Evolutionary conservation across 208 protist species (phyloP).

Genomic region (Trypanosoma mega): DNA sequence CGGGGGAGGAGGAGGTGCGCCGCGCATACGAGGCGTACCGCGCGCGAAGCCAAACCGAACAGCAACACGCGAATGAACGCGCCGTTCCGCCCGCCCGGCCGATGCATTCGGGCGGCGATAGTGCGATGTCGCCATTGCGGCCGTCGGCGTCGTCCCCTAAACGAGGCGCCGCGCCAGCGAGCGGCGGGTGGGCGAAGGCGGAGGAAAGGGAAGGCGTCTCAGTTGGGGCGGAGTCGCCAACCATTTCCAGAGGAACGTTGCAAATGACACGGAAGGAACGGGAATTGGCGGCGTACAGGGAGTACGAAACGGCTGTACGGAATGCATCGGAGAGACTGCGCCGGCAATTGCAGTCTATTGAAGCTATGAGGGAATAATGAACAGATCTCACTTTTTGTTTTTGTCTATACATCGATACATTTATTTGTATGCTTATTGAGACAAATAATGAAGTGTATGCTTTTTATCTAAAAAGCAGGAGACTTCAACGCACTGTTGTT

Average conservation of each 20-base stretch:
- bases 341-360: conserved; percentile 9
- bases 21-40: conserved; percentile 37
- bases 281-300: conserved; percentile 13
- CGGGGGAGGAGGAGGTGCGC: conserved; percentile 24
- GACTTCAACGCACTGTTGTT: too few relatives aligned
- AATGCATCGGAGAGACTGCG: conserved; percentile 6
- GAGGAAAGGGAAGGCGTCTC: not conserved
- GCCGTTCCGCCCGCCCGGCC: too few relatives aligned
- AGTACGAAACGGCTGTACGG: conserved; percentile 13
- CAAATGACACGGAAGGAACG: not conserved
- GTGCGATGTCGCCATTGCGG: too few relatives aligned
- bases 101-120: too few relatives aligned
- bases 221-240: not conserved
- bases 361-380: not conserved
- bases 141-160: too few relatives aligned
- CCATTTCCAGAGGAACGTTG: not conserved
- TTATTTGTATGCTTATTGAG: not conserved
- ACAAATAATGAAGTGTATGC: too few relatives aligned
- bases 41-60: not conserved
- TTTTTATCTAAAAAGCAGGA: too few relatives aligned
- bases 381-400: not conserved
- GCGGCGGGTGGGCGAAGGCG: not conserved
- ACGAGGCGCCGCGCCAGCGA: not conserved
- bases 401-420: not conserved
- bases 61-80: too few relatives aligned